Evolutionary conservation across 768 basidiomycete species (phyloP).

Genomic region (Mycena vitilis): DNA sequence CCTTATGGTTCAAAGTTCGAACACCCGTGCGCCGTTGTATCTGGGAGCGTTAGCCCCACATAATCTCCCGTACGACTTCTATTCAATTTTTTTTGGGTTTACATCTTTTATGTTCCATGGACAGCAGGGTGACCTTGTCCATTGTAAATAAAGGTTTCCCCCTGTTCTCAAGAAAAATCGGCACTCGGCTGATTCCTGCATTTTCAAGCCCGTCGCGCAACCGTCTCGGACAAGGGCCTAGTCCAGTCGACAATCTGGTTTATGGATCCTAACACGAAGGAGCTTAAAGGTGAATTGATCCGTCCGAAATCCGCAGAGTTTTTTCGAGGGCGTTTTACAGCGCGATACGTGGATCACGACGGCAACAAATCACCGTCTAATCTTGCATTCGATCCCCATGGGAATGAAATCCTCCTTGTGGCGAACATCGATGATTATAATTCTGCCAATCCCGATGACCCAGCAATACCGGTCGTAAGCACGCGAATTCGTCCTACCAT

Average conservation of each 20-base stretch:
- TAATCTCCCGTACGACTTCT: slow-evolving; percentile 9
- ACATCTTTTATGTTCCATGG: too few relatives aligned
- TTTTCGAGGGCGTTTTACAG: background rate
- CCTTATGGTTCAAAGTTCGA: slow-evolving; percentile 3
- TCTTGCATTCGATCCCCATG: slow-evolving; percentile 12
- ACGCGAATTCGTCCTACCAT: background rate
- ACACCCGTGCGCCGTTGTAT: background rate
- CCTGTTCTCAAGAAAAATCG: background rate
- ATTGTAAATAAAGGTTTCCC: slow-evolving; percentile 16
- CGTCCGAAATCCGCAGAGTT: background rate
- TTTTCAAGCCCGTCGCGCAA: background rate
- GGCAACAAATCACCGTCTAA: slow-evolving; percentile 9
- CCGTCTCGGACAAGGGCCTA: background rate
- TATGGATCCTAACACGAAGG: slow-evolving; percentile 18
- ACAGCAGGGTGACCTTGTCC: slow-evolving; percentile 3
- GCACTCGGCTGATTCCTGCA: background rate
- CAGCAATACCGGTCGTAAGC: slow-evolving; percentile 17
- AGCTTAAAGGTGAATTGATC: slow-evolving; percentile 19
- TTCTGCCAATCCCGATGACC: slow-evolving; percentile 7
- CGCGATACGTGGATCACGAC: slow-evolving; percentile 22
- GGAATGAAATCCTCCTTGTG: slow-evolving; percentile 28
- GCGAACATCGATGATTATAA: slow-evolving; percentile 17
- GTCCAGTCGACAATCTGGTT: slow-evolving; percentile 22
- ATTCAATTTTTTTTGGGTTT: background rate
- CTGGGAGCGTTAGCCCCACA: slow-evolving; percentile 10